Evolutionary conservation across 192 early-diverging fungal species (phyloP).

Genomic region (Radiomyces spectabilis): DNA sequence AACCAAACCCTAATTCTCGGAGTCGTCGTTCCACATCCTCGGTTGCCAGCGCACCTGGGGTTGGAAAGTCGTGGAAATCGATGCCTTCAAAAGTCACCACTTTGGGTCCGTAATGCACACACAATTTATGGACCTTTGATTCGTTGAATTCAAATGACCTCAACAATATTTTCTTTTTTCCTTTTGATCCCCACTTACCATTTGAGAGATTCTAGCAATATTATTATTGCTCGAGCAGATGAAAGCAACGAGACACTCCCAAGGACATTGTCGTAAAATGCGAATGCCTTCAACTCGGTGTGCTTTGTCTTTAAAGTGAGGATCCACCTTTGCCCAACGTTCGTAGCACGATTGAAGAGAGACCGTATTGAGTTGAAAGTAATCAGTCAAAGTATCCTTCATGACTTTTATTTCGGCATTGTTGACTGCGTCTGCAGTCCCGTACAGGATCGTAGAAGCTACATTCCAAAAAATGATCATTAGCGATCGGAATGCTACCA

Average conservation of each 20-base stretch:
- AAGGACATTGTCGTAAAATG: conserved; percentile 74
- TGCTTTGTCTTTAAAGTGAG: conserved; percentile 58
- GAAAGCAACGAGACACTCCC: conserved; percentile 84
- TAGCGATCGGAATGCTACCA: too few species aligned
- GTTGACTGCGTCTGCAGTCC: conserved; percentile 8
- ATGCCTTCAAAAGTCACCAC: conserved; percentile 25
- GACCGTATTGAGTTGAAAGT: conserved; percentile 75
- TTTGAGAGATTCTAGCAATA: conserved; percentile 80
- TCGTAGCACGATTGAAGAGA: conserved; percentile 48
- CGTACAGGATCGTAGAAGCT: conserved; percentile 18
- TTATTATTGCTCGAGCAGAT: conserved; percentile 96
- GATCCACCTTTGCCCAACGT: conserved; percentile 51
- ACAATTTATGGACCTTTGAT: conserved; percentile 40
- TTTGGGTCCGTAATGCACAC: conserved; percentile 34
- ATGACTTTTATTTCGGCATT: conserved; percentile 17
- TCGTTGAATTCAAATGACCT: neutral
- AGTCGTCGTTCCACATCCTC: conserved; percentile 59
- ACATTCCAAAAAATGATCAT: neutral
- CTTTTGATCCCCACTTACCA: conserved; percentile 40
- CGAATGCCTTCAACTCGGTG: conserved; percentile 56
- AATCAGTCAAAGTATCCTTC: conserved; percentile 53
- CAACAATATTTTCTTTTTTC: neutral
- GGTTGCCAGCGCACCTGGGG: conserved; percentile 37
- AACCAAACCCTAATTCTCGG: conserved; percentile 82
- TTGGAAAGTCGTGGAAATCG: conserved; percentile 67